These are phyloP conservation scores for Boeremia lycopersici DNA, from an alignment of 2,329 filamentous ascomycete genomes.

Conservation along the genomic window DNA sequence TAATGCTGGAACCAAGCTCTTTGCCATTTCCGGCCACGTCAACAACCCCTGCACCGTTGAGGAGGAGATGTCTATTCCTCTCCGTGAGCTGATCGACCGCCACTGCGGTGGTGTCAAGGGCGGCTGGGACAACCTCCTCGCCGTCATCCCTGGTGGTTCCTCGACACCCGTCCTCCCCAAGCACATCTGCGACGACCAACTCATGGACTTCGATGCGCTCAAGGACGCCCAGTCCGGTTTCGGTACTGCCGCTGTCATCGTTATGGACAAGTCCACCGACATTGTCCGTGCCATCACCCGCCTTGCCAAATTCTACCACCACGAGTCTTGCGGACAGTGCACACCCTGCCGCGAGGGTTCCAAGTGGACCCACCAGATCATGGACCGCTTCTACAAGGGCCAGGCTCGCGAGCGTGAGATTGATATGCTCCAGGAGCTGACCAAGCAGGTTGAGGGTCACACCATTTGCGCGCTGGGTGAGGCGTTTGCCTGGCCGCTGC, in stretches of 20 bases:
- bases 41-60: constrained; percentile 98
- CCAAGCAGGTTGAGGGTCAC: constrained; percentile 99
- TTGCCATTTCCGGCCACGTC: constrained; percentile 97
- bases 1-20: constrained; percentile 97
- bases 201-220: constrained; percentile 98
- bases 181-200: constrained; percentile 85
- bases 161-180: constrained; percentile 96
- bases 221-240: constrained; percentile 98
- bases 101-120: constrained; percentile 97
- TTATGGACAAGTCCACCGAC: constrained; percentile 98
- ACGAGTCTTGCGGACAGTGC: constrained; percentile 98
- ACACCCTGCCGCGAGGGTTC: constrained; percentile 98
- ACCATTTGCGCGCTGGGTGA: constrained; percentile 98
- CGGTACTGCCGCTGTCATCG: constrained; percentile 95
- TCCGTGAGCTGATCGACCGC: constrained; percentile 95
- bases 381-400: constrained; percentile 93
- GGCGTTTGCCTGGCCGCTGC: constrained; percentile 97
- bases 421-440: constrained; percentile 98
- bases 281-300: constrained; percentile 92
- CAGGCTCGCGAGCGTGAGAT: constrained; percentile 90
- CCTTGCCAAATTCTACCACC: constrained; percentile 95
- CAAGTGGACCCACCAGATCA: constrained; percentile 99
- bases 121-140: constrained; percentile 96
- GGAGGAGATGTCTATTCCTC: constrained; percentile 98
- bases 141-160: constrained; percentile 93